Evolutionary conservation across 768 basidiomycete species (phyloP).

Genomic region (Mycena metata): DNA sequence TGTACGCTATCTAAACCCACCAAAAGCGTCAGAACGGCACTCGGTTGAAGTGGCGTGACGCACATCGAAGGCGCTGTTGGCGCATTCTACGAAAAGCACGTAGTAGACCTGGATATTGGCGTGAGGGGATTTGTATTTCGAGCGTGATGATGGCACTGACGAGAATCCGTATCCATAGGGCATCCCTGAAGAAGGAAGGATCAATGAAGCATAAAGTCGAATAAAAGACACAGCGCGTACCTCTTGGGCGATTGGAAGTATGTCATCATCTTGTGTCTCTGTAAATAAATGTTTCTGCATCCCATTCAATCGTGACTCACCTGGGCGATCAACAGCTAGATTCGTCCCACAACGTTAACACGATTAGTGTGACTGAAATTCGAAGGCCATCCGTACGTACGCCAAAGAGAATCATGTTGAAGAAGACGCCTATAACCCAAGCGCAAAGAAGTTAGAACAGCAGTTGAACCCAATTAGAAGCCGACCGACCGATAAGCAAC

Average conservation of each 20-base stretch:
- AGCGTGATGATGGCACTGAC: no score
- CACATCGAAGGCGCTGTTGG: not conserved
- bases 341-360: no score
- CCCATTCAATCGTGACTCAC: not conserved
- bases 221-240: no score
- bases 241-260: not conserved
- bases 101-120: no score
- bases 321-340: not conserved
- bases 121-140: no score
- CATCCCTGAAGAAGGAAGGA: no score
- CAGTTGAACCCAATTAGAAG: no score
- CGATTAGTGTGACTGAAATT: not conserved
- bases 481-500: not conserved
- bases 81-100: no score
- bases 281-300: not conserved
- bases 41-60: no score
- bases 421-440: slow-evolving; percentile 9
- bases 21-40: not conserved
- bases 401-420: slow-evolving; percentile 27
- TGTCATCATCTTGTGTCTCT: not conserved
- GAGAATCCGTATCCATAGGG: no score
- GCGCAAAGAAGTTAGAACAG: no score
- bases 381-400: not conserved
- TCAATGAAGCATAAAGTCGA: no score
- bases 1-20: not conserved